Evolutionary conservation across 305 asterid genomes (phyloP).

Genomic region (Nicotiana rustica): DNA sequence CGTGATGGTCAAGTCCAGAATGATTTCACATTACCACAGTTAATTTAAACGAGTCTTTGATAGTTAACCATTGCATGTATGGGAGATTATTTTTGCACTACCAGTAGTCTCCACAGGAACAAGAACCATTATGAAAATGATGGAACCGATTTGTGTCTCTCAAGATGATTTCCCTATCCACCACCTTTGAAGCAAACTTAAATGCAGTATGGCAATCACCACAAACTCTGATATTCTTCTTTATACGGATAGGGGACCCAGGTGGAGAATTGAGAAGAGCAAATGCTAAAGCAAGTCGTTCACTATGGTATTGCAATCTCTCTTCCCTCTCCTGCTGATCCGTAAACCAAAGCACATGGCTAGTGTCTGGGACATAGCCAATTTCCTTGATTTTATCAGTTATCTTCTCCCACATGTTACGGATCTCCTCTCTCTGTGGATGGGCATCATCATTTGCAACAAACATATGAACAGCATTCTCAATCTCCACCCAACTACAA

Average conservation of each 20-base stretch:
- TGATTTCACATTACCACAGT: conserved; percentile 6
- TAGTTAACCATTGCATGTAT: neutral
- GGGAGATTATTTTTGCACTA: conserved; percentile 37
- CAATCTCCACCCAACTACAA: conserved; percentile 94
- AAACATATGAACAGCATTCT: conserved; percentile 69
- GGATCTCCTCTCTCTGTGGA: conserved; percentile 68
- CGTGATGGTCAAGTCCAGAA: neutral
- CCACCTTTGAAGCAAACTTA: conserved; percentile 71
- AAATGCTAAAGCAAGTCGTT: conserved; percentile 90
- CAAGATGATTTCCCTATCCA: conserved; percentile 68
- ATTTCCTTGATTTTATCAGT: conserved; percentile 59
- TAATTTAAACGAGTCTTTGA: neutral
- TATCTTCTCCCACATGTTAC: conserved; percentile 66
- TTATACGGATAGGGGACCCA: conserved; percentile 69
- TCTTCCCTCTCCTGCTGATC: conserved; percentile 75
- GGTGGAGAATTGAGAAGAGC: conserved; percentile 66
- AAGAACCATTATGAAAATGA: conserved; percentile 73
- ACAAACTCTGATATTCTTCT: conserved; percentile 91
- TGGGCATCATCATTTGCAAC: conserved; percentile 79
- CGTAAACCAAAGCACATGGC: conserved; percentile 73
- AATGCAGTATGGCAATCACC: conserved; percentile 87
- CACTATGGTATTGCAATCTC: conserved; percentile 77
- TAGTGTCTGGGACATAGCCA: conserved; percentile 85
- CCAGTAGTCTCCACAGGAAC: conserved; percentile 97
- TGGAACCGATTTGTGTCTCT: conserved; percentile 90